Percentiles rank a stretch among this genome's conserved stretches.
Conservation (phyloP, 441 rosid species). For the Gossypium aridum region DNA sequence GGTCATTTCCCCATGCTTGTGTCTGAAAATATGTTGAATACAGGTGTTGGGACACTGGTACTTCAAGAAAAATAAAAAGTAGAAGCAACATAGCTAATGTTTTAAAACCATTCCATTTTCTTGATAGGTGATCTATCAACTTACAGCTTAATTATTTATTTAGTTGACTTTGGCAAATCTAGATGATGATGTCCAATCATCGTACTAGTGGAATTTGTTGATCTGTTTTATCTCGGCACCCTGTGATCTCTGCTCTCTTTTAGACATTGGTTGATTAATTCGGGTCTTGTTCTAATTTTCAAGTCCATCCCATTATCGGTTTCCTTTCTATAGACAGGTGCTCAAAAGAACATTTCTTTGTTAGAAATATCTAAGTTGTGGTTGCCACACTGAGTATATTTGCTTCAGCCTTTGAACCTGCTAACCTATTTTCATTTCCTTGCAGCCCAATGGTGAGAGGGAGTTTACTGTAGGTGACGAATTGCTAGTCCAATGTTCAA, state of each 20-base stretch:
- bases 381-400: not conserved
- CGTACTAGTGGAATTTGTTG: too few species aligned
- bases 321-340: not conserved
- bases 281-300: not conserved
- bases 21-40: not conserved
- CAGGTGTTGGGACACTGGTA: not conserved
- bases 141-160: not conserved
- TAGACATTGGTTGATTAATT: not conserved
- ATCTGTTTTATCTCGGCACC: not conserved
- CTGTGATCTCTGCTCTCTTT: not conserved
- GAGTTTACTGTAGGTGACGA: conserved; percentile 54
- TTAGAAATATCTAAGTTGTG: not conserved
- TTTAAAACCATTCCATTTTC: not conserved
- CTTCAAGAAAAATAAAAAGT: too few species aligned
- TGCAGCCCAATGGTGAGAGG: conserved; percentile 42
- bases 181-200: too few species aligned
- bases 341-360: not conserved
- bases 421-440: conserved; percentile 11
- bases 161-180: too few species aligned
- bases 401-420: not conserved
- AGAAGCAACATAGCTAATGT: not conserved
- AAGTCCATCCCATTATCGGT: too few species aligned
- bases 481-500: conserved; percentile 57
- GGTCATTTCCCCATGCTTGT: not conserved
- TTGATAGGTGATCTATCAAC: not conserved